Conservation (phyloP, 2,329 filamentous ascomycete genomes). For the Fusarium luffae region DNA sequence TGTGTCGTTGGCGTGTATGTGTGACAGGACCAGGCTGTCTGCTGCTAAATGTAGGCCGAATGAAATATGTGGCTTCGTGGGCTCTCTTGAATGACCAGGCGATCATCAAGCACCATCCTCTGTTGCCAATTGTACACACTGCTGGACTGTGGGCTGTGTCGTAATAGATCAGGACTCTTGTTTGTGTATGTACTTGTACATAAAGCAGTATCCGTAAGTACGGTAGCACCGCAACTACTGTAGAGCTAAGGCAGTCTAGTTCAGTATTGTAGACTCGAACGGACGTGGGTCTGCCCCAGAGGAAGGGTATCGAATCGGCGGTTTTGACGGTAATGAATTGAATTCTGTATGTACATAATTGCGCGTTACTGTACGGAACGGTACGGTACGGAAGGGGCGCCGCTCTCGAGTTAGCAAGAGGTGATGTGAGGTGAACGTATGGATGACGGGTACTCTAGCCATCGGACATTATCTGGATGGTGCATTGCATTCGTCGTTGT, state of each 20-base stretch:
- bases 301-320: conserved; percentile 40
- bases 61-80: conserved; percentile 14
- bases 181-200: conserved; percentile 4
- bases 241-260: conserved; percentile 1
- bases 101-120: background rate
- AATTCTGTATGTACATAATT: background rate
- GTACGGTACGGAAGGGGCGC: background rate
- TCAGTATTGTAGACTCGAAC: conserved; percentile 1
- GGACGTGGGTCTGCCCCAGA: conserved; percentile 35
- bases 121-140: background rate
- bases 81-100: conserved; percentile 4
- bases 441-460: conserved; percentile 14
- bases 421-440: background rate
- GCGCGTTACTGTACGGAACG: background rate
- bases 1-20: background rate
- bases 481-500: background rate
- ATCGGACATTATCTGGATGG: conserved; percentile 3
- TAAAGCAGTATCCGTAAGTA: background rate
- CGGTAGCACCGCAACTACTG: conserved; percentile 18
- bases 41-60: conserved; percentile 13
- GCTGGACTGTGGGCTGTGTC: background rate
- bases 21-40: conserved; percentile 11
- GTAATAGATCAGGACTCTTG: conserved; percentile 2
- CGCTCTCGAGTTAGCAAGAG: background rate
- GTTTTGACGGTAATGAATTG: conserved; percentile 25